These are phyloP conservation scores for Micractinium sp. DNA, from an alignment of 139 green algal species.

Conservation along the genomic window DNA sequence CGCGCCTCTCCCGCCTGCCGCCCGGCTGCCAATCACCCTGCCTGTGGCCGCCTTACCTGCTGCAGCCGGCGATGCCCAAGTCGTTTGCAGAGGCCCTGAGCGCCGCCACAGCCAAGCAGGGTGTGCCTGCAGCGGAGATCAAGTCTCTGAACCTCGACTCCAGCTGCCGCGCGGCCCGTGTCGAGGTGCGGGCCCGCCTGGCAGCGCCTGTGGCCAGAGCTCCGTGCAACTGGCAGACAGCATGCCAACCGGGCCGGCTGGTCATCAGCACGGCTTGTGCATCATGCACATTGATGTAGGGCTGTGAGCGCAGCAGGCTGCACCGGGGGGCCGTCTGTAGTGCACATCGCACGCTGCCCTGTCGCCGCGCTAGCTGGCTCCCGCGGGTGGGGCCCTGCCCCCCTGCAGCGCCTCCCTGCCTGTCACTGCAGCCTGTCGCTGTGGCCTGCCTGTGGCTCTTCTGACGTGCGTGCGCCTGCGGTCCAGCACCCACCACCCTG, in stretches of 20 bases:
- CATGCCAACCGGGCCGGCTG: not conserved
- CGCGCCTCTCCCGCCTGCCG: too few species aligned
- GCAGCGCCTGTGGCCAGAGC: not conserved
- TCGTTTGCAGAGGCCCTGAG: conserved; percentile 22
- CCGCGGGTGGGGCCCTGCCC: too few species aligned
- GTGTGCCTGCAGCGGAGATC: not conserved
- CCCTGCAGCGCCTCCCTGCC: not conserved
- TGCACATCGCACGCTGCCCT: not conserved
- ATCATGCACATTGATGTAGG: too few species aligned
- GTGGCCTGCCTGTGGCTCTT: not conserved
- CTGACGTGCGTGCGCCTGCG: too few species aligned
- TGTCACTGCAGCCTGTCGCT: not conserved
- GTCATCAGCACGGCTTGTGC: too few species aligned
- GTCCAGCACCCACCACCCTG: not conserved
- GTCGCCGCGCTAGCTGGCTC: too few species aligned
- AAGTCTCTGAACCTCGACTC: conserved; percentile 23
- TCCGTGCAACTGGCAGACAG: too few species aligned
- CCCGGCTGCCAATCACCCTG: too few species aligned
- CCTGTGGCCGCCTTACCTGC: too few species aligned
- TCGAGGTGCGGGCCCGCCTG: conserved; percentile 8
- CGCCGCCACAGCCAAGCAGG: not conserved
- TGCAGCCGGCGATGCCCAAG: conserved; percentile 3
- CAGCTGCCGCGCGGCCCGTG: not conserved
- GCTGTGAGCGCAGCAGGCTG: too few species aligned
- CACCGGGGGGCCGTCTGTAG: too few species aligned